These are phyloP conservation scores for Ailanthus altissimus DNA, from an alignment of 345 rosid species.

Conservation along the genomic window DNA sequence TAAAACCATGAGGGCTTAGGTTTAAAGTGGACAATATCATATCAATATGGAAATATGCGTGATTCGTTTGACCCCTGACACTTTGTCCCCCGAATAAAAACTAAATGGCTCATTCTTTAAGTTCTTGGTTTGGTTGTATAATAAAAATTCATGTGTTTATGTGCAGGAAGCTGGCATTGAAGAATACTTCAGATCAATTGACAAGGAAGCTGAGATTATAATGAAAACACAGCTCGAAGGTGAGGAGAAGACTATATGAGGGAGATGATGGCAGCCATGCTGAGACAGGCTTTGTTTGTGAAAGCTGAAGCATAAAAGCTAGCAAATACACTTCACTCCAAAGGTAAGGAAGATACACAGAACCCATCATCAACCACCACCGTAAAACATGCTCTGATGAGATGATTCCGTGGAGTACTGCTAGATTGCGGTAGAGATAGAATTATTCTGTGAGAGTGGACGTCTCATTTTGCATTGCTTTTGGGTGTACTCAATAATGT, in stretches of 20 bases:
- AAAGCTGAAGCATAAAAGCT: constrained; percentile 54
- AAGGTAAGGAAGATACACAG: constrained; percentile 26
- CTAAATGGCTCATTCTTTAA: background rate
- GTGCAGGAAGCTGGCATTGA: constrained; percentile 81
- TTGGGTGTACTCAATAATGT: background rate
- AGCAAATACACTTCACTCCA: constrained; percentile 25
- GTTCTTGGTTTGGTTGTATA: background rate
- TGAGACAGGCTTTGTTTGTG: constrained; percentile 57
- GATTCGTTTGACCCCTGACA: no score
- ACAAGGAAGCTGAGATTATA: constrained; percentile 71
- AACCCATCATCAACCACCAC: constrained; percentile 27
- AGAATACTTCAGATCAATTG: constrained; percentile 81
- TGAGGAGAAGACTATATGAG: constrained; percentile 74
- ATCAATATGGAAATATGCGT: no score
- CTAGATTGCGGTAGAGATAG: background rate
- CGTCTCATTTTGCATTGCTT: background rate
- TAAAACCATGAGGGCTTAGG: no score
- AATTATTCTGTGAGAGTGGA: constrained; percentile 7
- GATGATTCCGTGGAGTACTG: constrained; percentile 13
- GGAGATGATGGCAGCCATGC: constrained; percentile 65
- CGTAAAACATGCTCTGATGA: constrained; percentile 26
- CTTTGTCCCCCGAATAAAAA: no score
- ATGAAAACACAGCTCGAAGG: constrained; percentile 85
- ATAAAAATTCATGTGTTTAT: background rate
- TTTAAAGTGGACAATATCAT: no score